Percentiles rank a stretch among this genome's conserved stretches.
These are phyloP conservation scores for Oryza australiensis DNA, from an alignment of 176 grass and related monocot genomes.

Conservation along the genomic window DNA sequence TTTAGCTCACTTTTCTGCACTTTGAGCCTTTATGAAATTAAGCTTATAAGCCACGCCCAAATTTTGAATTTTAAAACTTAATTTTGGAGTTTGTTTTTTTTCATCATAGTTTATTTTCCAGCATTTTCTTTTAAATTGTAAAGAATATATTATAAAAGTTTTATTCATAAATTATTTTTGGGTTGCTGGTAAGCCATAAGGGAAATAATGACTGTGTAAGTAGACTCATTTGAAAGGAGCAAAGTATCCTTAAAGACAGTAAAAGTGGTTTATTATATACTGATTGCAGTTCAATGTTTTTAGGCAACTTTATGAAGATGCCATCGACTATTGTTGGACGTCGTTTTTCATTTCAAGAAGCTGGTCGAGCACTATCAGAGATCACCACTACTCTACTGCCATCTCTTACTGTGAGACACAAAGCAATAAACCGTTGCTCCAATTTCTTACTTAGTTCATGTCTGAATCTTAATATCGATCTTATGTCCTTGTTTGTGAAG, in stretches of 20 bases:
- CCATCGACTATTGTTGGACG: neutral
- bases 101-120: too few species aligned
- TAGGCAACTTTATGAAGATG: slow-evolving; percentile 57
- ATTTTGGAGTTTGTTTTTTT: too few species aligned
- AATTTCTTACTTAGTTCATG: neutral
- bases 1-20: neutral
- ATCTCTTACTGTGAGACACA: slow-evolving; percentile 51
- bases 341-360: slow-evolving; percentile 37
- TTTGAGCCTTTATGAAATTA: neutral
- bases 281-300: slow-evolving; percentile 22
- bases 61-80: too few species aligned
- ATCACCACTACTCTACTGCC: slow-evolving; percentile 29
- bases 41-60: too few species aligned
- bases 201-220: too few species aligned
- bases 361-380: slow-evolving; percentile 36
- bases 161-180: too few species aligned
- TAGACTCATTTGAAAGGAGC: neutral
- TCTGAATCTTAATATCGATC: neutral
- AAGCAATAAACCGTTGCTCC: neutral
- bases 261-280: slow-evolving; percentile 11
- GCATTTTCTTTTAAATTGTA: too few species aligned
- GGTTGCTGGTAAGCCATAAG: too few species aligned
- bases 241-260: neutral
- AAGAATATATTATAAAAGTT: too few species aligned
- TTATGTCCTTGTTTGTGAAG: slow-evolving; percentile 37